Evolutionary conservation across 1,139 yeast species (phyloP), one percentile per base, ranked within the genome.

Genomic region (Geotrichum klebahnii): DNA sequence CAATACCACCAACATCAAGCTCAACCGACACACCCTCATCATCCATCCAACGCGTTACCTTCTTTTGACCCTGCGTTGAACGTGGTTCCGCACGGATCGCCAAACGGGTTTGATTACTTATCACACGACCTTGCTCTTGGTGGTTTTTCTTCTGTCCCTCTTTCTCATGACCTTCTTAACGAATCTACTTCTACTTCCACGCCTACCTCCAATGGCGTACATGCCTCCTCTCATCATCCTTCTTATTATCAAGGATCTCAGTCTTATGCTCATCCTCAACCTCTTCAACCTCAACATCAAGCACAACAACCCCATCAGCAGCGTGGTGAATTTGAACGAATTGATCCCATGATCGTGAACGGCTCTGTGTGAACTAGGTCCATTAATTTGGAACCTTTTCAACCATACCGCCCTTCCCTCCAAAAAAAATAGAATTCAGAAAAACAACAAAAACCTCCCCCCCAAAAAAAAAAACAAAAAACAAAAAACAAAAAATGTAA

Each of bases 301-400:
- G n/a, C n/a, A 8, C 26, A 12, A n/a, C 33, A 39, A 6, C 43
- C 31, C 12, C 29, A 20, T n/a, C 46, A 35, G 4, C 46, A 36
- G 22, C 37, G 44, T 31, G 36, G 43, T n/a, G 50, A 47, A 24
- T 47, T 47, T 31, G 51, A 47, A 38, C 35, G 47, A 26, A 51
- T 51, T 29, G 53, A 51, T 36, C 53, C 53, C 3, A 51, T 51
- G 53, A 51, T 51, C 44, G 40, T 51, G 19, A 51, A 51, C 31
- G 47, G 48, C 10, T 51, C 51, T 12, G 46, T 46, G 2, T 50
- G 40, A 41, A 16, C 19, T 9, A 14, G 16, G 14, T 19, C 26
- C 22, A 8, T n/a, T n/a, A n/a, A n/a, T n/a, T n/a, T n/a, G n/a
- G n/a, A n/a, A n/a, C n/a, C n/a, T n/a, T n/a, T n/a, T n/a, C n/a